These are phyloP conservation scores for Chalaropsis ovoidea DNA, from an alignment of 2,329 filamentous ascomycete species.

Conservation along the genomic window DNA sequence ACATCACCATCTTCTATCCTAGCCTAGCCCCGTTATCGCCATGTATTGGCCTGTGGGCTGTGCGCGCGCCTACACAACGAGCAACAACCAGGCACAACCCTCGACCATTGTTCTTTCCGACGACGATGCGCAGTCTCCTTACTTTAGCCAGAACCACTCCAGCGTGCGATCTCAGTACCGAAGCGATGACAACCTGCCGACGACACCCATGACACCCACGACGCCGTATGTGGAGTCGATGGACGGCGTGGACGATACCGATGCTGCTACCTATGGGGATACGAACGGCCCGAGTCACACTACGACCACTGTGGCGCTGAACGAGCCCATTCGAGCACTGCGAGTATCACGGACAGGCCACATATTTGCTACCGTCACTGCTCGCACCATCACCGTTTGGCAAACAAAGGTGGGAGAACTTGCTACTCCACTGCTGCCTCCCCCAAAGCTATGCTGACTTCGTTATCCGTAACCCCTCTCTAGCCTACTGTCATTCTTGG, in stretches of 20 bases:
- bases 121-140: constrained; percentile 34
- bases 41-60: constrained; percentile 92
- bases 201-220: constrained; percentile 45
- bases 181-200: constrained; percentile 30
- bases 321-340: constrained; percentile 62
- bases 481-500: constrained; percentile 84
- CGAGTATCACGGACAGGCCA: constrained; percentile 70
- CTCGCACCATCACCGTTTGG: constrained; percentile 83
- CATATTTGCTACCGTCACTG: constrained; percentile 76
- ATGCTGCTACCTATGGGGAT: not conserved
- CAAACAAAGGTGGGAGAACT: constrained; percentile 66
- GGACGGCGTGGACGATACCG: constrained; percentile 39
- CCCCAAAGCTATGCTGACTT: constrained; percentile 25
- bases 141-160: constrained; percentile 26
- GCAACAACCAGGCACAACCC: constrained; percentile 49
- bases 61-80: constrained; percentile 71
- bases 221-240: constrained; percentile 51
- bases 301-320: constrained; percentile 29
- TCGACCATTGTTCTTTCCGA: constrained; percentile 46
- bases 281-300: constrained; percentile 11
- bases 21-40: not conserved
- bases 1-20: not conserved
- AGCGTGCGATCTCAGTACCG: constrained; percentile 21
- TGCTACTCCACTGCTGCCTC: not conserved
- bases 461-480: constrained; percentile 24